Evolutionary conservation across 2,329 filamentous ascomycete genomes (phyloP), one percentile per base, ranked within the genome.

Genomic region (Onygenales sp.): DNA sequence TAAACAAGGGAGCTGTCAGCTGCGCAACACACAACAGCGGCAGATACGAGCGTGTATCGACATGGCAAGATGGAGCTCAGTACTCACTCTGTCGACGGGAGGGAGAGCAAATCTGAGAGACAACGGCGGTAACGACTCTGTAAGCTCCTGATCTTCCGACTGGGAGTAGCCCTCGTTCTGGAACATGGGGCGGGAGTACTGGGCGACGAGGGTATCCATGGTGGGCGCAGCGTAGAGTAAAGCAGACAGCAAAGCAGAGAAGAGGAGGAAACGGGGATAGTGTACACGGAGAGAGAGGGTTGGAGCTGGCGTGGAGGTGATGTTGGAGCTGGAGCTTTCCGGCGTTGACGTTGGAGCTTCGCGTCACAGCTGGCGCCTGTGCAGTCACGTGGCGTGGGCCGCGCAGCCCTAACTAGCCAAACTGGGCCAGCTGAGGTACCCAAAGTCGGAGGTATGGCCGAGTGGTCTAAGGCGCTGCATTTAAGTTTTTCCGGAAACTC

Each of bases 91-190:
- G 63, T 88, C 85, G 71, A 97, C 83, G 51, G 93, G 92, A 54
- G 93, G 93, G 74, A 98, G 86, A 64, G 89, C 88, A 74, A 98
- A 98, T 74, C 91, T 94, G 70, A 95, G 83, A 52, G 88, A 92
- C 63, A 95, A 79, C 63, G 84, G 83, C 65, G 88, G 86, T 60
- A 83, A 77, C 63, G 82, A 78, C 66, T 88, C 83, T 65, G 77
- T 76, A 67, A 87, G 78, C 65, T 91, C 85, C 70, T 88, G 80
- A 66, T 89, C 80, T 62, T 89, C 84, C 67, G 90, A 81, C 63
- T 86, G 80, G 51, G 80, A 77, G 67, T 85, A 83, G 64, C 81
- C 80, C 73, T 94, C 87, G 64, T 86, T 80, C 69, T 85, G 78
- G 71, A 83, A 83, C 56, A 85, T 78, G 65, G 90, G 84, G 64